Evolutionary conservation across 2,329 filamentous ascomycete species (phyloP), one percentile per base, ranked within the genome.

Genomic region (Aureobasidium uvarum): DNA sequence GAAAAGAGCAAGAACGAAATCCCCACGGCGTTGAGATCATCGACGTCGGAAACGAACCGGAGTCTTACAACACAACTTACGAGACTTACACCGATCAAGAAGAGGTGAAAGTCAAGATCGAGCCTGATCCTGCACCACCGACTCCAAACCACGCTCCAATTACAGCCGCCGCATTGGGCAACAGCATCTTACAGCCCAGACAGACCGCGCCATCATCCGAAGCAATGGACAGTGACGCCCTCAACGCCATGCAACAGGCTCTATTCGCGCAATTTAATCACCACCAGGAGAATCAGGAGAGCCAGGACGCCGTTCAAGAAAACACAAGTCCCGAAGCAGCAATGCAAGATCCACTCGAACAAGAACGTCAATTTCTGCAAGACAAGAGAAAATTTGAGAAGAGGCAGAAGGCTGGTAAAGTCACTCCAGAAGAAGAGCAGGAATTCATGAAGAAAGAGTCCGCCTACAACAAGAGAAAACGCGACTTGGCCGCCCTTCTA

Each of bases 351-450:
- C 33, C 20, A 10, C 18, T 60, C 31, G 25, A 23, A 18, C 31
- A 38, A 4, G 63, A 60, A 45, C 14, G 20, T 5, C 8, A 23
- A 5, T 67, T 36, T 39, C 1, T 46, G 13, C 18, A 28, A 14
- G 41, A 55, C 23, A 62, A 62, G 36, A 41, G 23, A 7, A 59
- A 33, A 1, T 36, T 36, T 39, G 23, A 67, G 1, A 16, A 48
- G 7, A 73, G 69, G 58, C 62, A 66, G 38, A 38, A 31, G 2
- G 64, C 59, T 6, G 69, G 68, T 1, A 68, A 65, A 2, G 8
- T 67, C 14, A 64, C 52, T 2, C 54, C 66, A 11, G 52, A 67
- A 20, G 69, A 71, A 3, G 71, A 74, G 18, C 68, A 72, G 33
- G 65, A 67, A 2, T 73, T 67, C 58, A 43, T 52, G 46, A 63